phyloP scores from a whole-genome alignment of 2,329 filamentous ascomycete species.

The Spiromastix sp. region DNA sequence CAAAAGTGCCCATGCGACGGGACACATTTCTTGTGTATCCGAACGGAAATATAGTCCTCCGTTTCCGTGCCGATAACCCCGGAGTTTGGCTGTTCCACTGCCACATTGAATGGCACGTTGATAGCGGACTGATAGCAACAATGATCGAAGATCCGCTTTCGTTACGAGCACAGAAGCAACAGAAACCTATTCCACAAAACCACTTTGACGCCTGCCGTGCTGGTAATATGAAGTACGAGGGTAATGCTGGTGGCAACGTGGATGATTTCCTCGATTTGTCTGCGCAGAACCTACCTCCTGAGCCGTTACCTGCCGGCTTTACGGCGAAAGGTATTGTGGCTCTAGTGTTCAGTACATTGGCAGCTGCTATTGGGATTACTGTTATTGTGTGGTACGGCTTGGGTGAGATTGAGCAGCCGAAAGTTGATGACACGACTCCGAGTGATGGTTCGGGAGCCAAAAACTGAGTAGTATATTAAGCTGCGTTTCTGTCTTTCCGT shows the following conservation, averaged over 20 bases:
- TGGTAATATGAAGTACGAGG: constrained; percentile 40
- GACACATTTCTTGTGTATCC: constrained; percentile 43
- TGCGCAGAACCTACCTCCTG: constrained; percentile 47
- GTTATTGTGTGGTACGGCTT: constrained; percentile 53
- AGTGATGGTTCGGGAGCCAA: too few species aligned
- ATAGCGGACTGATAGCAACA: constrained; percentile 41
- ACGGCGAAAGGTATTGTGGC: constrained; percentile 60
- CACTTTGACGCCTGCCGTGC: constrained; percentile 21
- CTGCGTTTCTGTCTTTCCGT: too few species aligned
- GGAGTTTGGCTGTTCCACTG: constrained; percentile 37
- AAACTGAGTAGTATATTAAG: too few species aligned
- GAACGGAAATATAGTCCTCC: constrained; percentile 41
- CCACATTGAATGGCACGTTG: constrained; percentile 42
- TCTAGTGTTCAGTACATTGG: constrained; percentile 58
- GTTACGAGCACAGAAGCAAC: constrained; percentile 4
- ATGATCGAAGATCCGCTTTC: constrained; percentile 40
- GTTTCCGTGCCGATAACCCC: constrained; percentile 43
- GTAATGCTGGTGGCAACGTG: constrained; percentile 66
- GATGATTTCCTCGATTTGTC: constrained; percentile 50
- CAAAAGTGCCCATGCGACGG: constrained; percentile 35
- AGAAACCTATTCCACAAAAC: constrained; percentile 11
- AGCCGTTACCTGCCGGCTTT: constrained; percentile 55
- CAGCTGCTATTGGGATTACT: constrained; percentile 56
- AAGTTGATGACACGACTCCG: background rate
- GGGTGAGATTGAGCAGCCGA: constrained; percentile 5